These are phyloP conservation scores for Termitomyces sp. DNA, from an alignment of 768 basidiomycete species.

Conservation along the genomic window DNA sequence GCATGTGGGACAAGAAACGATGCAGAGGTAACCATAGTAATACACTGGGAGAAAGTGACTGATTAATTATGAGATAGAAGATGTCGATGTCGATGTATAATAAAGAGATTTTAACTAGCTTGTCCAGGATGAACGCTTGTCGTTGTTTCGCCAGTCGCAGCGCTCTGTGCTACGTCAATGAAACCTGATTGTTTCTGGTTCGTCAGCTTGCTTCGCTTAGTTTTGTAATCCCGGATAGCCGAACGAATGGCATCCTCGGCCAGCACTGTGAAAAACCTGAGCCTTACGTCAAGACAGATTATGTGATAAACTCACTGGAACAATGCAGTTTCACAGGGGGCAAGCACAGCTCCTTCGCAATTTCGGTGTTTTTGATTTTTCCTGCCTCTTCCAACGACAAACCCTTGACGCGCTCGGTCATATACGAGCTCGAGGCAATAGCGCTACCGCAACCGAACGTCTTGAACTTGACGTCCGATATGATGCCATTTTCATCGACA, in stretches of 20 bases:
- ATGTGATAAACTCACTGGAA: slow-evolving; percentile 57
- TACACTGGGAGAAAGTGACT: slow-evolving; percentile 20
- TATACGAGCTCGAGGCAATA: slow-evolving; percentile 96
- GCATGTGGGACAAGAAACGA: background rate
- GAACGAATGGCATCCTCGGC: slow-evolving; percentile 99
- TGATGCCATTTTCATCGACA: slow-evolving; percentile 91
- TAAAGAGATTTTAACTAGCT: slow-evolving; percentile 14
- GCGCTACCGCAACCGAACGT: slow-evolving; percentile 99
- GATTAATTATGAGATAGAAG: slow-evolving; percentile 4
- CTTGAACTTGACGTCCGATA: slow-evolving; percentile 99
- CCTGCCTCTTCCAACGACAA: slow-evolving; percentile 91
- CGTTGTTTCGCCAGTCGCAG: slow-evolving; percentile 47
- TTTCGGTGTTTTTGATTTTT: slow-evolving; percentile 98
- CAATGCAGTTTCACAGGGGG: slow-evolving; percentile 97
- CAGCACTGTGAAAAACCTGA: slow-evolving; percentile 53
- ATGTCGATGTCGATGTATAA: background rate
- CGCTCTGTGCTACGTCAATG: slow-evolving; percentile 64
- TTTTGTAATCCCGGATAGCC: slow-evolving; percentile 93
- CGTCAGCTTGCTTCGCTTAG: slow-evolving; percentile 60
- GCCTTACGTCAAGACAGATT: slow-evolving; percentile 1
- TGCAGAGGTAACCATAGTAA: slow-evolving; percentile 25
- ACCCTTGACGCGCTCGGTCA: slow-evolving; percentile 98
- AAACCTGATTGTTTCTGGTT: slow-evolving; percentile 56
- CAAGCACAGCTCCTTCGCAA: slow-evolving; percentile 92
- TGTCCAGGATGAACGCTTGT: slow-evolving; percentile 46